phyloP scores from a whole-genome alignment of 495 filamentous ascomycete genomes.

The Podospora pseudoanserina region DNA sequence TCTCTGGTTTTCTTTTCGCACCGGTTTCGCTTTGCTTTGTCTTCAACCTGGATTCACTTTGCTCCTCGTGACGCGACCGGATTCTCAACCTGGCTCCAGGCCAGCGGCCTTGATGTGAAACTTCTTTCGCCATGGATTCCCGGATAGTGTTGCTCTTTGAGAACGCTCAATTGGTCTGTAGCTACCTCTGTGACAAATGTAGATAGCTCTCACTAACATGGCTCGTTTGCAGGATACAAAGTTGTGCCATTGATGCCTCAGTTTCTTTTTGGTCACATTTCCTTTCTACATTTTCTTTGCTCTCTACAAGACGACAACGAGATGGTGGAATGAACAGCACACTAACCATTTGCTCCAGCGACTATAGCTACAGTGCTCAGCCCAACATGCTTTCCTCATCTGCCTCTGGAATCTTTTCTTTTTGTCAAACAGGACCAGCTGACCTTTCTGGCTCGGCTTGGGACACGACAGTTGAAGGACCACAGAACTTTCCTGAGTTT shows the following conservation, averaged over 20 bases:
- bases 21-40: neutral
- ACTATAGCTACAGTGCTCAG: slow-evolving; percentile 47
- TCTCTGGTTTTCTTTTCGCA: slow-evolving; percentile 3
- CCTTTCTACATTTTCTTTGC: slow-evolving; percentile 34
- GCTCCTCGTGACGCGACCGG: slow-evolving; percentile 1
- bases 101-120: neutral
- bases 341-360: slow-evolving; percentile 50
- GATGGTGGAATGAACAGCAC: slow-evolving; percentile 40
- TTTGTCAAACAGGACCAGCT: slow-evolving; percentile 52
- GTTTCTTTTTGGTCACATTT: slow-evolving; percentile 23
- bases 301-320: slow-evolving; percentile 16
- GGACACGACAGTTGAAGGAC: slow-evolving; percentile 50
- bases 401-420: slow-evolving; percentile 50
- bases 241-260: slow-evolving; percentile 41
- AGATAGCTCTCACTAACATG: slow-evolving; percentile 26
- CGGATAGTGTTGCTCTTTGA: slow-evolving; percentile 2
- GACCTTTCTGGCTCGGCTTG: slow-evolving; percentile 49
- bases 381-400: slow-evolving; percentile 46
- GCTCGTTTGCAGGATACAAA: slow-evolving; percentile 42
- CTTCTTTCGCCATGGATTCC: neutral
- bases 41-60: slow-evolving; percentile 3
- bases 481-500: slow-evolving; percentile 50
- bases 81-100: slow-evolving; percentile 8
- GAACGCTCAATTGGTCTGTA: slow-evolving; percentile 39
- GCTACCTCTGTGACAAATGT: slow-evolving; percentile 19